Evolutionary conservation across 2,329 filamentous ascomycete genomes (phyloP), one percentile per base, ranked within the genome.

Genomic region (Fusarium agapanthi): DNA sequence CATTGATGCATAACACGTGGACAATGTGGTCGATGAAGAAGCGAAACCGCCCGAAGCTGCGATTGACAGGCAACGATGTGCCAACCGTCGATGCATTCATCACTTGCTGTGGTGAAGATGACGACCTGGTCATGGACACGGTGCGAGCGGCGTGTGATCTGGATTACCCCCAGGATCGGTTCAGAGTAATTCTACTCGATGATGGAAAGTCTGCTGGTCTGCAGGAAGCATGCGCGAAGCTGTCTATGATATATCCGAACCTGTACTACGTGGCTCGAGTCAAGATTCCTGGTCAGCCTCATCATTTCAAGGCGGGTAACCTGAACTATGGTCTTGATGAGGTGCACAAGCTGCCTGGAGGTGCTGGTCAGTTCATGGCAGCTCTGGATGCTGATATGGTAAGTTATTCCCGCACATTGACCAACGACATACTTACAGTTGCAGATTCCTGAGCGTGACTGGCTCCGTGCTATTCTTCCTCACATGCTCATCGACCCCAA

Each of bases 341-440:
- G 61, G 83, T 85, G 9, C 82, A 83, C 22, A 76, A 80, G n/a
- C 80, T 90, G 37, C 86, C 87, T 3, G 88, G 87, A 24, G 88
- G 88, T 30, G 83, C 87, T n/a, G 83, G 84, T 44, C 83, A 88
- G 74, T 91, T 84, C 78, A 87, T 91, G 77, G 89, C 89, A n/a
- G 87, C 88, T 43, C 81, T 92, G 38, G 90, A 92, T 76, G 90
- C 89, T 26, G 90, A 92, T 76, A 92, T 92, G 90, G 83, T 84
- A 79, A 48, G 79, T 71, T 4, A 5, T 7, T 9, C 16, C 3
- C 18, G 1, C 14, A 11, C 2, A 18, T 18, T 11, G 2, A 9
- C 18, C 7, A 6, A 18, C 32, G 26, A n/a, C 10, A 24, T 67
- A 41, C 74, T 75, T 28, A 76, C 62, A 34, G 22, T 26, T 6